Percentiles rank a stretch among this genome's conserved stretches.
phyloP scores from a whole-genome alignment of 1,284 basidiomycete species.

The Leccinum angustisporum region DNA sequence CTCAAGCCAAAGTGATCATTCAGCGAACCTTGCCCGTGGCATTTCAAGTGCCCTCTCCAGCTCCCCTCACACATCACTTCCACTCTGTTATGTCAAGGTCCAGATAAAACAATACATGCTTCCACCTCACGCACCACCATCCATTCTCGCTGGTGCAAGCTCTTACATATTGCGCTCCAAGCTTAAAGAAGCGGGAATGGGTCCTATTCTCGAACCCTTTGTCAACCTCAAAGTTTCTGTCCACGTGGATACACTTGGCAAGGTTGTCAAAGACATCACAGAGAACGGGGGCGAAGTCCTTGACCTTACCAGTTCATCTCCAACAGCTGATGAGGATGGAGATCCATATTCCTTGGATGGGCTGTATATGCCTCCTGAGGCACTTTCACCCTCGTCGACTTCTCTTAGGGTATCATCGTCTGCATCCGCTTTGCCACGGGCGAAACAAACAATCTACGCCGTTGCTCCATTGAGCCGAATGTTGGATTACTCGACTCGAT shows the following conservation, averaged over 20 bases:
- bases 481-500: slow-evolving; percentile 75
- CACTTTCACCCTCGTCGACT: slow-evolving; percentile 67
- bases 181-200: slow-evolving; percentile 59
- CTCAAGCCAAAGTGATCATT: slow-evolving; percentile 42
- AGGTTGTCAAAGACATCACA: slow-evolving; percentile 73
- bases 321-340: slow-evolving; percentile 45
- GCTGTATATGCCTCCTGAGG: slow-evolving; percentile 71
- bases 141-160: slow-evolving; percentile 63
- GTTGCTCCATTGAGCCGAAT: slow-evolving; percentile 76
- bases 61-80: slow-evolving; percentile 73
- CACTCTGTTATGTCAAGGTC: slow-evolving; percentile 62
- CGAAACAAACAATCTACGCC: slow-evolving; percentile 64
- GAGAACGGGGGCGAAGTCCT: slow-evolving; percentile 73
- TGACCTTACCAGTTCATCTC: slow-evolving; percentile 49
- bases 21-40: slow-evolving; percentile 60
- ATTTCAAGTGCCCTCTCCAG: slow-evolving; percentile 68
- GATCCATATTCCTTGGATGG: slow-evolving; percentile 56
- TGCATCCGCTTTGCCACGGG: slow-evolving; percentile 34
- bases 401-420: slow-evolving; percentile 32
- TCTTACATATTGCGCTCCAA: slow-evolving; percentile 61
- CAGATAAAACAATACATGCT: slow-evolving; percentile 46
- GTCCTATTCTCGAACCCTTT: slow-evolving; percentile 74
- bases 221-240: slow-evolving; percentile 65
- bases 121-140: slow-evolving; percentile 44
- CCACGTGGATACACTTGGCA: slow-evolving; percentile 64